These are phyloP conservation scores for Smithsoniella earleae DNA, from an alignment of 163 green algal genomes.

Conservation along the genomic window DNA sequence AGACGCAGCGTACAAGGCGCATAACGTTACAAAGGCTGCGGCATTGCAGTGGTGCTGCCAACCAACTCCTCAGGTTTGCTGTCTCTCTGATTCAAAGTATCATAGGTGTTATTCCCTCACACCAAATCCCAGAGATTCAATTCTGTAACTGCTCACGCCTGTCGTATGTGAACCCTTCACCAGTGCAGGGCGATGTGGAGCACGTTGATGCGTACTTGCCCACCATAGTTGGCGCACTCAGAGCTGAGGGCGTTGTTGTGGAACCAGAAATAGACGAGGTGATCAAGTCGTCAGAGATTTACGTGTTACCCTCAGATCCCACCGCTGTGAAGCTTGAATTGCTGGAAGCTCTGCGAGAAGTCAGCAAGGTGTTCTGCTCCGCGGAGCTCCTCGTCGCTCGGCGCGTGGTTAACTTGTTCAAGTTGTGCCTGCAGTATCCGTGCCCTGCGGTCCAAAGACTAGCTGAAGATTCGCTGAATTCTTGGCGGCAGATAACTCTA, in stretches of 20 bases:
- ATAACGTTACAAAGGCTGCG: neutral
- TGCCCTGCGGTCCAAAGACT: neutral
- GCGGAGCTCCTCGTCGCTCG: neutral
- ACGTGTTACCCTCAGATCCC: neutral
- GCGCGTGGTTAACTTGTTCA: neutral
- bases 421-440: neutral
- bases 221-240: neutral
- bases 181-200: neutral
- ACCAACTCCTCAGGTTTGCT: neutral
- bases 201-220: constrained; percentile 2
- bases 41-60: neutral
- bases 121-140: neutral
- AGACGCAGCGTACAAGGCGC: neutral
- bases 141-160: neutral
- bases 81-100: neutral
- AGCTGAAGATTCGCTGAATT: neutral
- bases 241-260: neutral
- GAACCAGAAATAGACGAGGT: neutral
- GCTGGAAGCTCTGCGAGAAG: constrained; percentile 2
- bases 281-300: neutral
- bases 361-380: neutral
- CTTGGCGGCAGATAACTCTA: neutral
- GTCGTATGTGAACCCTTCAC: neutral
- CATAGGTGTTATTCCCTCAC: neutral
- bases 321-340: neutral